Evolutionary conservation across 164 flowering plant species (phyloP).

Genomic region (Stephania cephalantha): DNA sequence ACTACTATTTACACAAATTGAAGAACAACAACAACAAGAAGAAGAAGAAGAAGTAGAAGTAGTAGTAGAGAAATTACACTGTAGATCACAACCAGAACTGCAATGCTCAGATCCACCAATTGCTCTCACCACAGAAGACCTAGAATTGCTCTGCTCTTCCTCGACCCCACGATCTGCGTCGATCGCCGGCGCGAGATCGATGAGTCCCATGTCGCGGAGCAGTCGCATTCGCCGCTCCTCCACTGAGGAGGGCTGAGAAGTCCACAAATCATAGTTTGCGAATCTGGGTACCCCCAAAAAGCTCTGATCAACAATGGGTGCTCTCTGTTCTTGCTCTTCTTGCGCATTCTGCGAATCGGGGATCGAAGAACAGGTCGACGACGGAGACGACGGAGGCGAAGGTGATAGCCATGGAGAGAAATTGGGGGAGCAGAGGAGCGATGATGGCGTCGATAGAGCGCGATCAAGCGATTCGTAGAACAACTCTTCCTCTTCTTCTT

Average conservation of each 20-base stretch:
- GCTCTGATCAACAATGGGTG: too few species aligned
- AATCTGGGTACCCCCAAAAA: background rate
- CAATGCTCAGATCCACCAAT: background rate
- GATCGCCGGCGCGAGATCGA: conserved; percentile 19
- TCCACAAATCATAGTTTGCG: conserved; percentile 74
- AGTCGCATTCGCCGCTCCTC: conserved; percentile 76
- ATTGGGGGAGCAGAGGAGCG: conserved; percentile 25
- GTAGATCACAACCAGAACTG: background rate
- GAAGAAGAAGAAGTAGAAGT: background rate
- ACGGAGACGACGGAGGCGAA: background rate
- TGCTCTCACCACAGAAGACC: background rate
- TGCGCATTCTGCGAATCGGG: conserved; percentile 22
- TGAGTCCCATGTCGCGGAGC: conserved; percentile 72
- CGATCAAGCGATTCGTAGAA: conserved; percentile 94
- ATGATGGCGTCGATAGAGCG: conserved; percentile 38
- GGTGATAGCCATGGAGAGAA: conserved; percentile 10
- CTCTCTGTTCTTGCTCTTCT: too few species aligned
- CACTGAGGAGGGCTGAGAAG: conserved; percentile 70
- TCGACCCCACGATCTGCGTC: background rate
- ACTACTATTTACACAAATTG: conserved; percentile 2
- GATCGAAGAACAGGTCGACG: conserved; percentile 26
- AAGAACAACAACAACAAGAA: background rate
- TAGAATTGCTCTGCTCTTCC: background rate
- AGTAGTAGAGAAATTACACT: background rate
- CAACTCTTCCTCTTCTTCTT: conserved; percentile 31